Base-by-base conservation (phyloP, 2,329 filamentous ascomycete genomes). In the Penicillium sp. region DNA sequence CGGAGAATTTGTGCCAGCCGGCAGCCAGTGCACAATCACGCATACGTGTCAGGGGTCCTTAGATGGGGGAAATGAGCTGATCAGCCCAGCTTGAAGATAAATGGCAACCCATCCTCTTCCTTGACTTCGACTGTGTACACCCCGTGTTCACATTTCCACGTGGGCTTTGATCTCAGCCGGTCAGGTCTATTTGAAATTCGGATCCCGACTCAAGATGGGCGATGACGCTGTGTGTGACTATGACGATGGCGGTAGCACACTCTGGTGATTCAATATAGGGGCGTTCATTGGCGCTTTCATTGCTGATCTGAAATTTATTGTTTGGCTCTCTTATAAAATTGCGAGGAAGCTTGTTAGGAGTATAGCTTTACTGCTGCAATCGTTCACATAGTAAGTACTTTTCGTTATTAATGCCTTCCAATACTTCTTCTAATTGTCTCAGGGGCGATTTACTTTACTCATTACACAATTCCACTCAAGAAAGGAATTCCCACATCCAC, bases 251-350 rank as follows among this genome's bases (percentile, higher is more conserved):
- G 33, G 21, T 24, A 42, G 19, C 19, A 13, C 39, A 22, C 19
- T 22, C 19, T 42, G 19, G 19, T 14, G 19, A 8, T 42, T 44
- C n/a, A 3, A 54, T 46, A 21, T 43, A 4, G 16, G 37, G 13
- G 33, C 21, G 7, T 7, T 47, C 4, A 19, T 52, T 3, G 21
- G 21, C 22, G 37, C 35, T 31, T 33, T 45, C 6, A 2, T 45
- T 22, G 51, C 43, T 3, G 59, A 62, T 48, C 48, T 61, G 26
- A 58, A 58, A 48, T 58, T 64, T 21, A 27, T 56, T 14, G 16
- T 58, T 16, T 64, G 61, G 61, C 33, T 64, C 29, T 58, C 61
- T 6, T 64, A 55, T 27, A 60, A 62, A 44, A 62, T 64, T 21
- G 50, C 31, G 3, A 47, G 39, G 43, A 60, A 58, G 37, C 55